These are phyloP conservation scores for Botryotinia narcissicola DNA, from an alignment of 2,329 filamentous ascomycete species.

Conservation along the genomic window DNA sequence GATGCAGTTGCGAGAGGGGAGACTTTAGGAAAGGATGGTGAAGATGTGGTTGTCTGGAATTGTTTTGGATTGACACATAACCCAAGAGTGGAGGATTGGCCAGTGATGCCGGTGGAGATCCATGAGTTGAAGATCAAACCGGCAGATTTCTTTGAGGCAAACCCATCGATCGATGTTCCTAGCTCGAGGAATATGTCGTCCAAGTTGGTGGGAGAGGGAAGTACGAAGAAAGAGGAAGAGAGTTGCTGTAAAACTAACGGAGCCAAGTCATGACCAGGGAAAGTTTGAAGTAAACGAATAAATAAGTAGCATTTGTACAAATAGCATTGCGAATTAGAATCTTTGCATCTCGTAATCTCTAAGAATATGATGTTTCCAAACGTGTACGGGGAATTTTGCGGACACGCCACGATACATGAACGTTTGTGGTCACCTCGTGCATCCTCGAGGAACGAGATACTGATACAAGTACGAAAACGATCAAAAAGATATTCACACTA, in stretches of 20 bases:
- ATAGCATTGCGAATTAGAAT: background rate
- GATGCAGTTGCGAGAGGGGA: constrained; percentile 80
- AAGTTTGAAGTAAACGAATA: background rate
- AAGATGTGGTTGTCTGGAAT: constrained; percentile 87
- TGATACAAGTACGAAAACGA: too few species aligned
- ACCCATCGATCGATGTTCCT: constrained; percentile 49
- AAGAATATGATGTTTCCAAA: background rate
- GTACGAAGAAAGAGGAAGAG: background rate
- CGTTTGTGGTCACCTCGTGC: background rate
- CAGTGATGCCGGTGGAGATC: constrained; percentile 74
- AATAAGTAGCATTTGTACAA: background rate
- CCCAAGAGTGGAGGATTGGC: constrained; percentile 84
- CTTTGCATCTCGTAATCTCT: background rate
- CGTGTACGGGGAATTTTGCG: background rate
- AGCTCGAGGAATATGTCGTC: constrained; percentile 6
- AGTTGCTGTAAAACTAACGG: background rate
- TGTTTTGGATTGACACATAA: constrained; percentile 89
- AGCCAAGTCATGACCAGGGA: background rate
- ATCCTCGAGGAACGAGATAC: background rate
- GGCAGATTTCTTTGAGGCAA: constrained; percentile 49
- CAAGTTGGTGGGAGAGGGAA: background rate
- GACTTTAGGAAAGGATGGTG: constrained; percentile 70
- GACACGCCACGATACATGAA: background rate
- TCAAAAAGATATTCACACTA: too few species aligned
- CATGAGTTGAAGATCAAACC: constrained; percentile 65